Conservation (phyloP, 192 early-diverging fungal species). For the Podila epicladia region DNA sequence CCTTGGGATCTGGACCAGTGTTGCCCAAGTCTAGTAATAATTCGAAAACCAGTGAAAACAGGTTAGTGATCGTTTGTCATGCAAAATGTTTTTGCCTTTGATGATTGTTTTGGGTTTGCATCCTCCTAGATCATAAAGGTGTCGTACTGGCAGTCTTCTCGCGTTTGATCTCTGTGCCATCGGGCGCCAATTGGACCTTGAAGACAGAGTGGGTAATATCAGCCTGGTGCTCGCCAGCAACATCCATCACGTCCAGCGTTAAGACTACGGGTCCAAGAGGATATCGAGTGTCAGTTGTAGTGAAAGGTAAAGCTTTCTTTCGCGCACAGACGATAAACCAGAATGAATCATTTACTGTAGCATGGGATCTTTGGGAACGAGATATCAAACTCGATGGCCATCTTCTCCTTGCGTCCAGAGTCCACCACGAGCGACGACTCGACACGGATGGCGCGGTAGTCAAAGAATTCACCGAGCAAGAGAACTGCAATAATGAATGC, state of each 20-base stretch:
- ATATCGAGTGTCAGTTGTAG: background rate
- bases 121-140: background rate
- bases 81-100: background rate
- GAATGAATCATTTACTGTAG: constrained; percentile 63
- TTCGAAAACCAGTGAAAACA: constrained; percentile 6
- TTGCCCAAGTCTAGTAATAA: constrained; percentile 60
- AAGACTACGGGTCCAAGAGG: constrained; percentile 63
- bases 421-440: constrained; percentile 86
- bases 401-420: constrained; percentile 84
- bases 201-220: constrained; percentile 83
- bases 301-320: background rate
- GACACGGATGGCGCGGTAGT: constrained; percentile 75
- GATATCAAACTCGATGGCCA: constrained; percentile 90
- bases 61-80: background rate
- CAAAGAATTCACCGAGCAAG: constrained; percentile 84
- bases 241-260: constrained; percentile 95
- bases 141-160: constrained; percentile 65
- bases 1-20: constrained; percentile 34
- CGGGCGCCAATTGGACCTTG: constrained; percentile 77
- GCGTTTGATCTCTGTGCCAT: constrained; percentile 71
- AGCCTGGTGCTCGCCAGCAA: constrained; percentile 88
- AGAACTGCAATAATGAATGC: constrained; percentile 78
- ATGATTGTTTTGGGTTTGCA: background rate
- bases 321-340: background rate
- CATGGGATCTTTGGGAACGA: constrained; percentile 94